These are phyloP conservation scores for Fragilariopsis cylindrus DNA, from an alignment of 108 stramenopile species.

Conservation along the genomic window DNA sequence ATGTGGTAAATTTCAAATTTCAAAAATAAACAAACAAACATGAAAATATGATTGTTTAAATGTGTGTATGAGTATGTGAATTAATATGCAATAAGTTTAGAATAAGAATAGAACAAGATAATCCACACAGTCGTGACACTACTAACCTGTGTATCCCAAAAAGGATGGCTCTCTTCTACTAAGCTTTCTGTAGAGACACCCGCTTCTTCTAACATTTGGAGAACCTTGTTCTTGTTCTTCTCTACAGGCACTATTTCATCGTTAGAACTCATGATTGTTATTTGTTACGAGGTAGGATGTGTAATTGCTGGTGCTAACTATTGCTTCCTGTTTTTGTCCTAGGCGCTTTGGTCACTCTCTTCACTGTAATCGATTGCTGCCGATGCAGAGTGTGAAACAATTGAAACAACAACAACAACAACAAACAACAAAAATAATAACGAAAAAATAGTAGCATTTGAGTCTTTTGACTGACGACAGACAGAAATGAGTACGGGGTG, in stretches of 20 bases:
- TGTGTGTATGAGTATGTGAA: no score
- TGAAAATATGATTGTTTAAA: neutral
- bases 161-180: constrained; percentile 71
- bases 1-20: neutral
- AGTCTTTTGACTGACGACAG: no score
- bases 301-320: no score
- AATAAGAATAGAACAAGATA: neutral
- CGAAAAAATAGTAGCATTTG: no score
- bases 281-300: no score
- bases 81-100: neutral
- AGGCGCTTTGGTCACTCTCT: no score
- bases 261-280: constrained; percentile 12
- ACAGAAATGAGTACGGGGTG: no score
- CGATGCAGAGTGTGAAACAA: no score
- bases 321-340: no score
- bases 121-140: neutral
- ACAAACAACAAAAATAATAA: no score
- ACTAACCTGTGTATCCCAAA: constrained; percentile 97
- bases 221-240: constrained; percentile 19
- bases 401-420: no score
- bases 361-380: no score
- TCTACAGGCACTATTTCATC: constrained; percentile 23
- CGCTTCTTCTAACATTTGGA: constrained; percentile 44
- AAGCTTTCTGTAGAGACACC: constrained; percentile 34
- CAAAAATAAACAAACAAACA: neutral